Percentiles rank a stretch among this genome's conserved stretches.
phyloP scores from a whole-genome alignment of 495 filamentous ascomycete species.

The Neurospora cerealis region DNA sequence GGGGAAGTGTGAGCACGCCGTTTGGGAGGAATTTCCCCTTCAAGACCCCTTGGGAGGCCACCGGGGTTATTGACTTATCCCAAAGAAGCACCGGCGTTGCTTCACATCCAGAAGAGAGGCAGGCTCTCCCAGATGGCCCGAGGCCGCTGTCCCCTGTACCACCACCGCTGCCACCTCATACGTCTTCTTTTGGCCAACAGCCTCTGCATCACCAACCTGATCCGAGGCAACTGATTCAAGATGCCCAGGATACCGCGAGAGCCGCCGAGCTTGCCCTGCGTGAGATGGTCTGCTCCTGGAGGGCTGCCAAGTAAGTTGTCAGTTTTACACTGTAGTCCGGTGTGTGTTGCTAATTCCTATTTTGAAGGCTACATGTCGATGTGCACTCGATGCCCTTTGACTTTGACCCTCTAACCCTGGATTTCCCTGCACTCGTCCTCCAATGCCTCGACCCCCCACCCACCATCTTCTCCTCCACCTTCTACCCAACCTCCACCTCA shows the following conservation, averaged over 20 bases:
- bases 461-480: constrained; percentile 60
- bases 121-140: constrained; percentile 5
- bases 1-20: constrained; percentile 35
- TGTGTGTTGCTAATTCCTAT: constrained; percentile 11
- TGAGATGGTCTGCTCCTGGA: constrained; percentile 67
- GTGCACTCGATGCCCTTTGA: constrained; percentile 53
- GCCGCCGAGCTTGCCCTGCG: constrained; percentile 78
- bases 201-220: constrained; percentile 48
- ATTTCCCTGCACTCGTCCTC: constrained; percentile 72
- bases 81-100: neutral
- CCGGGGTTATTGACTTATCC: constrained; percentile 60
- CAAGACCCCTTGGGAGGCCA: constrained; percentile 55
- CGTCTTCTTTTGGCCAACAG: constrained; percentile 30
- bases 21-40: constrained; percentile 49
- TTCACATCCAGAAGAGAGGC: constrained; percentile 22
- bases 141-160: neutral
- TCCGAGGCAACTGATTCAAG: constrained; percentile 44
- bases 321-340: neutral
- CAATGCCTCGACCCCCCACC: constrained; percentile 70
- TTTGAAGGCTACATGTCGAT: constrained; percentile 23
- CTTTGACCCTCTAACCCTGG: constrained; percentile 70
- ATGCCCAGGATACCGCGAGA: constrained; percentile 59
- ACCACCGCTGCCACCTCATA: neutral
- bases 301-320: constrained; percentile 63
- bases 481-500: constrained; percentile 56